Evolutionary conservation across 768 basidiomycete species (phyloP).

Genomic region (Fomitopsis serialis): DNA sequence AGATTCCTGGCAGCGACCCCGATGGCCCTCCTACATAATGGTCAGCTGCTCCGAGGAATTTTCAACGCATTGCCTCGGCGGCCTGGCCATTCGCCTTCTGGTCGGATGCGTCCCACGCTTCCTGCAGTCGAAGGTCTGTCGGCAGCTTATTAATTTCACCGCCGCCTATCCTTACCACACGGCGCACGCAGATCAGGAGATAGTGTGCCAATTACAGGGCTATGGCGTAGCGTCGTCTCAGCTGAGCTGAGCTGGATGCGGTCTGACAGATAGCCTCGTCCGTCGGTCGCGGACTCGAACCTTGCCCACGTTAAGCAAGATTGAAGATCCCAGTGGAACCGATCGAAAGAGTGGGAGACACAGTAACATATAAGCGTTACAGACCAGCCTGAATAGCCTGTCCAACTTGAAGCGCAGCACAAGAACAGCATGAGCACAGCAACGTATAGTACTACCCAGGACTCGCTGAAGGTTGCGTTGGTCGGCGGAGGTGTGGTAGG

Average conservation of each 20-base stretch:
- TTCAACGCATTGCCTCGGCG: too few relatives aligned
- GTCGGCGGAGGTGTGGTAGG: conserved; percentile 55
- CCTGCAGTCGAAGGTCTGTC: too few relatives aligned
- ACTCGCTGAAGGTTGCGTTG: conserved; percentile 43
- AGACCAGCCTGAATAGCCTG: not conserved
- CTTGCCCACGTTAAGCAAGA: not conserved
- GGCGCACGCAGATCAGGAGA: too few relatives aligned
- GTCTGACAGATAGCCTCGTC: not conserved
- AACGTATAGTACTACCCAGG: not conserved
- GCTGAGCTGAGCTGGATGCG: not conserved
- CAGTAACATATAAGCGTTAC: not conserved
- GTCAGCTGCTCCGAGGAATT: too few relatives aligned
- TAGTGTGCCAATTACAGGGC: not conserved
- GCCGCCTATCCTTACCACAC: too few relatives aligned
- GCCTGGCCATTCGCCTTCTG: too few relatives aligned
- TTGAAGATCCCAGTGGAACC: not conserved
- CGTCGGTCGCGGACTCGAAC: not conserved
- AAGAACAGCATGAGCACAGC: not conserved
- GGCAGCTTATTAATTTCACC: too few relatives aligned
- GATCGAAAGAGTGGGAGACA: too few relatives aligned
- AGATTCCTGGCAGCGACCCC: too few relatives aligned
- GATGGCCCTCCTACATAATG: too few relatives aligned
- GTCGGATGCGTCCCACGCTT: too few relatives aligned
- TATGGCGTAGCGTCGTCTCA: not conserved
- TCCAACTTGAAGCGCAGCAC: not conserved